phyloP scores from a whole-genome alignment of 345 rosid genomes.

The Brassica incana region DNA sequence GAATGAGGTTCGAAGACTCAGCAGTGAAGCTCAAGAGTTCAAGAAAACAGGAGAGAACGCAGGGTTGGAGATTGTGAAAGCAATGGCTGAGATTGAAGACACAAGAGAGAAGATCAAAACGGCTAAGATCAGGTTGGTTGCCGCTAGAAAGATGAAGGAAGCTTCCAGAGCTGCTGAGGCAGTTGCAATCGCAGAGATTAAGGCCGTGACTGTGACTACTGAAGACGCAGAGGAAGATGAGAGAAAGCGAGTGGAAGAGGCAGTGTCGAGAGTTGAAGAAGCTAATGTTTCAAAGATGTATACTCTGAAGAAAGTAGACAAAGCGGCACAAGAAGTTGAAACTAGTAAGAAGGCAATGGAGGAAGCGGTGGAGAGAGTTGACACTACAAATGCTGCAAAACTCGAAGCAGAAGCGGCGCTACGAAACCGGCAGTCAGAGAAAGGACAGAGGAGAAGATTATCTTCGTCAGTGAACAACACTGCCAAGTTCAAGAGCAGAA shows the following conservation, averaged over 20 bases:
- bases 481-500: constrained; percentile 66
- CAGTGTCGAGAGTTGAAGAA: constrained; percentile 64
- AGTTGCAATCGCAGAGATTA: constrained; percentile 72
- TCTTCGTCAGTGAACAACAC: constrained; percentile 52
- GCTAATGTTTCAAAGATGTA: constrained; percentile 45
- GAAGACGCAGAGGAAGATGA: constrained; percentile 63
- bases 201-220: constrained; percentile 59
- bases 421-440: constrained; percentile 56
- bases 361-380: constrained; percentile 68
- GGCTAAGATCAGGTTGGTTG: constrained; percentile 67
- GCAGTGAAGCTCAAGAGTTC: constrained; percentile 65
- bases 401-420: constrained; percentile 69
- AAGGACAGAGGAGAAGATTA: constrained; percentile 44
- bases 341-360: constrained; percentile 64
- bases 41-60: constrained; percentile 61
- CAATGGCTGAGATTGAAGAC: constrained; percentile 62
- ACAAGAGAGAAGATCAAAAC: constrained; percentile 66
- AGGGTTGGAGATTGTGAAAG: constrained; percentile 56
- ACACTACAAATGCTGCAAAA: constrained; percentile 63
- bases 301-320: constrained; percentile 60
- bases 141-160: constrained; percentile 87
- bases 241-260: constrained; percentile 51
- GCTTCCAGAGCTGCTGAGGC: constrained; percentile 91
- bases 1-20: constrained; percentile 63
- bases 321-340: constrained; percentile 69